Conservation (phyloP, 78 protist genomes). For the Emiliania huxleyi region DNA sequence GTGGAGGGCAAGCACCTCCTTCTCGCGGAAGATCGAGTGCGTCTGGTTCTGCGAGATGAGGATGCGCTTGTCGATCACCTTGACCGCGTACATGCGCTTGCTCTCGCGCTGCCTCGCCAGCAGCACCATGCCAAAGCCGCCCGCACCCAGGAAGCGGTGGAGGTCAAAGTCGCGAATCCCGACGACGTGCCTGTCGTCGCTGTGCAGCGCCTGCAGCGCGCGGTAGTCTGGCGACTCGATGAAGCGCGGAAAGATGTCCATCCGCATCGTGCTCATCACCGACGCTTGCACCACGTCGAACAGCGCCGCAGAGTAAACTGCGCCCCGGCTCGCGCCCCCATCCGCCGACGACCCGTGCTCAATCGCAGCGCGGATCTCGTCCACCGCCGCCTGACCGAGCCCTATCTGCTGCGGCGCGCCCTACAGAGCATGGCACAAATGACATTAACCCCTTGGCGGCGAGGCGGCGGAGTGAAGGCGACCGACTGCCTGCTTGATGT, state of each 20-base stretch:
- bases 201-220: not conserved
- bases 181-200: not conserved
- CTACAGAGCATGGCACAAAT: too few relatives aligned
- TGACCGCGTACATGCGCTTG: constrained; percentile 35
- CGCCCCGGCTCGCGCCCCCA: too few relatives aligned
- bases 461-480: too few relatives aligned
- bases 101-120: not conserved
- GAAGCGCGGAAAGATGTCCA: not conserved
- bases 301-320: not conserved
- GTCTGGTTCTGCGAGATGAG: constrained; percentile 9
- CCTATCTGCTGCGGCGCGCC: not conserved
- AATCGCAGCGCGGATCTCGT: not conserved
- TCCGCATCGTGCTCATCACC: not conserved
- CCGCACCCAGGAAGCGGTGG: not conserved
- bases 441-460: too few relatives aligned
- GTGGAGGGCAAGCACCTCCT: too few relatives aligned
- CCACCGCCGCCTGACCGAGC: not conserved
- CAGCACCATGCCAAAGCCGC: constrained; percentile 35
- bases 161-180: not conserved
- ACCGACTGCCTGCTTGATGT: not conserved
- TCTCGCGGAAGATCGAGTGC: constrained; percentile 58
- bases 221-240: not conserved
- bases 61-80: constrained; percentile 30
- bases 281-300: not conserved
- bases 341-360: too few relatives aligned